phyloP scores from a whole-genome alignment of 495 filamentous ascomycete species.

The Neurospora sp. region DNA sequence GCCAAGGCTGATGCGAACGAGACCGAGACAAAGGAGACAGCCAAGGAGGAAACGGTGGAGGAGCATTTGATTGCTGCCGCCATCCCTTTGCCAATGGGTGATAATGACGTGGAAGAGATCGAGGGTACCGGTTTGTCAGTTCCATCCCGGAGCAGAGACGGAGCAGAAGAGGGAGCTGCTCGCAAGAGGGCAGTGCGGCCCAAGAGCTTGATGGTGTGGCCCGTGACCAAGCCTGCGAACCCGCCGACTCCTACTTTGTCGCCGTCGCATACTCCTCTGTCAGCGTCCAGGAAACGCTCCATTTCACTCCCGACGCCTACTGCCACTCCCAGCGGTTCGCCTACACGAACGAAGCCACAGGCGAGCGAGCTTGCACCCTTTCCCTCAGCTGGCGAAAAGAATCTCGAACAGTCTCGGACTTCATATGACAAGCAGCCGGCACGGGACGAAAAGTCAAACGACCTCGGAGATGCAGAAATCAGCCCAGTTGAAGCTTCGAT shows the following conservation, averaged over 20 bases:
- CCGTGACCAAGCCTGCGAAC: not conserved
- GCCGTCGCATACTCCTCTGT: conserved; percentile 12
- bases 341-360: not conserved
- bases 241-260: conserved; percentile 28
- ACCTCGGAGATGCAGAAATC: not conserved
- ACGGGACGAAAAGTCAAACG: not conserved
- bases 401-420: not conserved
- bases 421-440: not conserved
- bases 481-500: not conserved
- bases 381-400: not conserved
- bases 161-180: conserved; percentile 42
- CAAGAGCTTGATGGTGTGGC: conserved; percentile 51
- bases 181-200: conserved; percentile 36
- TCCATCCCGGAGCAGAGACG: conserved; percentile 47
- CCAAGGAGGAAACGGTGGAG: conserved; percentile 11
- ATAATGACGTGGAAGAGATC: conserved; percentile 65
- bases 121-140: conserved; percentile 50
- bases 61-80: conserved; percentile 35
- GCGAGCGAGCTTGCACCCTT: not conserved
- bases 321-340: conserved; percentile 4
- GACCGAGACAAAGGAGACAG: not conserved
- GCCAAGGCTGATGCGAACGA: not conserved
- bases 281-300: conserved; percentile 40
- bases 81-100: conserved; percentile 55
- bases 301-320: conserved; percentile 42